Conservation (phyloP, 352 stramenopile genomes). For the Aphanomyces euteiches region DNA sequence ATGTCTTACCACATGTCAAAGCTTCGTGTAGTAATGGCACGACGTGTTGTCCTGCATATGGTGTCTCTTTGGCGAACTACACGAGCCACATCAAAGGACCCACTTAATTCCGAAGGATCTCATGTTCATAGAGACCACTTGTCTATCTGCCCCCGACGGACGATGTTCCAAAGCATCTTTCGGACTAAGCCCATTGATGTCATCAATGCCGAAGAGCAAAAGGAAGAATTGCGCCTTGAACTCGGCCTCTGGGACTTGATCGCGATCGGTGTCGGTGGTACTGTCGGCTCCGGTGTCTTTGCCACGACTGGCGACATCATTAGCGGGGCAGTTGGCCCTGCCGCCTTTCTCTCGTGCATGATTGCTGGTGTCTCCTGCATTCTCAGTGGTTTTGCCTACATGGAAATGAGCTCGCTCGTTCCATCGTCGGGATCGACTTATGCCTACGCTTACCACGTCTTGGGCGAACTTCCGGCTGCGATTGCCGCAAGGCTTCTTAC, state of each 20-base stretch:
- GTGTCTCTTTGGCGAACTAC: no score
- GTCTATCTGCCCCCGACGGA: no score
- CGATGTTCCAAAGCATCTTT: conserved; percentile 33
- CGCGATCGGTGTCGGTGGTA: conserved; percentile 48
- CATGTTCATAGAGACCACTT: no score
- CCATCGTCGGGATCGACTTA: conserved; percentile 89
- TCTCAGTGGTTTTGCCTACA: conserved; percentile 84
- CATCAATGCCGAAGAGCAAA: conserved; percentile 71
- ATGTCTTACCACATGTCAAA: no score
- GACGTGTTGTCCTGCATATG: no score
- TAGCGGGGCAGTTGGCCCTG: conserved; percentile 64
- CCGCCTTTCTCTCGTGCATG: conserved; percentile 74
- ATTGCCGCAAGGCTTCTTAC: conserved; percentile 83
- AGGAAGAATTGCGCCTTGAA: conserved; percentile 46
- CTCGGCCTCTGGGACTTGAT: conserved; percentile 33
- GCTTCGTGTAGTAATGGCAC: no score
- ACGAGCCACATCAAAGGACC: no score
- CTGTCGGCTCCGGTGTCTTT: conserved; percentile 53
- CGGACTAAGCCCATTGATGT: conserved; percentile 71
- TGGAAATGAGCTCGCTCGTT: conserved; percentile 84
- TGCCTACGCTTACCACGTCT: conserved; percentile 88
- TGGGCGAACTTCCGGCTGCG: conserved; percentile 90
- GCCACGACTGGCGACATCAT: conserved; percentile 59
- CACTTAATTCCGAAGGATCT: no score
- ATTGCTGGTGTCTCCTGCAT: conserved; percentile 79